phyloP scores from a whole-genome alignment of 1,139 yeast species.

The Meyerozyma elateridarum region DNA sequence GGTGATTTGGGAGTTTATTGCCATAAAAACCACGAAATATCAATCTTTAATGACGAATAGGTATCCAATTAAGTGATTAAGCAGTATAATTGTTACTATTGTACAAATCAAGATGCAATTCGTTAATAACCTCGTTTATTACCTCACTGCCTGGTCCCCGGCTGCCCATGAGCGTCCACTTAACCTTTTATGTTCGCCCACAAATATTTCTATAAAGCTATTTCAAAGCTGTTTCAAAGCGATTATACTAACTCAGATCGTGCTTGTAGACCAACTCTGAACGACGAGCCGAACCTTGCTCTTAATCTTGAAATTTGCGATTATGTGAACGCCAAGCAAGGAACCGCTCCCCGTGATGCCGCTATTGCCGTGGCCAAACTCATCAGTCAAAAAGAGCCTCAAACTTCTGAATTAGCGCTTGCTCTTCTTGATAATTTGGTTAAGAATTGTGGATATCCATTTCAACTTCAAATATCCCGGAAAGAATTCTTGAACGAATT shows the following conservation, averaged over 20 bases:
- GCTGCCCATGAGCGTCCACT: too few relatives aligned
- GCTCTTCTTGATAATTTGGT: conserved; percentile 79
- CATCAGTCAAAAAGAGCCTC: conserved; percentile 79
- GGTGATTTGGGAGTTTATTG: too few relatives aligned
- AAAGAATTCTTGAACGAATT: conserved; percentile 92
- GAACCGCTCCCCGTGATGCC: conserved; percentile 87
- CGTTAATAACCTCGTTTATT: too few relatives aligned
- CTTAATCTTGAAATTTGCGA: conserved; percentile 91
- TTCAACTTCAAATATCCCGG: conserved; percentile 90
- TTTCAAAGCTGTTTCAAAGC: neutral
- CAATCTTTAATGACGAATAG: too few relatives aligned
- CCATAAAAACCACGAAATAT: too few relatives aligned
- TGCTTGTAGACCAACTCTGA: conserved; percentile 81
- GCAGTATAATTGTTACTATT: too few relatives aligned
- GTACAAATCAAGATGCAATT: too few relatives aligned
- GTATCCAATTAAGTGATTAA: too few relatives aligned
- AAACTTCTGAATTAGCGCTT: conserved; percentile 59
- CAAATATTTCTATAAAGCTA: too few relatives aligned
- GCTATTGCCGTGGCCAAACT: conserved; percentile 84
- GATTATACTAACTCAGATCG: conserved; percentile 46
- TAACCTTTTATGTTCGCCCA: too few relatives aligned
- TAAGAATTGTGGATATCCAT: conserved; percentile 96
- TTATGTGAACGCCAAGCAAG: conserved; percentile 87
- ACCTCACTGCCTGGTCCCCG: too few relatives aligned
- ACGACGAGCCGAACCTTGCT: conserved; percentile 87